Base-by-base conservation (phyloP, 164 flowering plant genomes). In the Sextonia rubra region DNA sequence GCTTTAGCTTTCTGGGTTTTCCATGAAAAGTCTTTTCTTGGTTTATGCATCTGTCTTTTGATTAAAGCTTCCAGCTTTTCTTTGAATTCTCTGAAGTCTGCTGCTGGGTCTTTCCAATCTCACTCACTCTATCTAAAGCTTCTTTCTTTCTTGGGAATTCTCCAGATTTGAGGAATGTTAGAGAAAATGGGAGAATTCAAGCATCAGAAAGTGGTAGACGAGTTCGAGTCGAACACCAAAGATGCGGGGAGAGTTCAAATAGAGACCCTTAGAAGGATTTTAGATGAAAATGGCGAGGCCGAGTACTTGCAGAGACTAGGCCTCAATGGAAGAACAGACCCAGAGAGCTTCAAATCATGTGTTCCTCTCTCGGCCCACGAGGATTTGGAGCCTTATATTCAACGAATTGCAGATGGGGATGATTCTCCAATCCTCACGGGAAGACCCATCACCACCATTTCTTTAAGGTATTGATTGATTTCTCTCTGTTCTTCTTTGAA, bases 301-400 rank as follows among this genome's bases (percentile, higher is more conserved):
- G 91, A 90, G 82, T 94, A 94, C 72, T 75, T 94, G 76, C 83
- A 71, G 80, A 78, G 80, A 44, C 72, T 74, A 25, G 97, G 97
- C 14, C 89, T 95, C 9, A 62, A 82, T 77, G 99, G 97, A 69
- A 88, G 87, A 75, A 94, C 97, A 2, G 97, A 92, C 62, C 83
- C 84, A 0, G 86, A 84, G 71, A 87, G 87, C 77, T 94, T 80
- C 79, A 90, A 84, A 87, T 70, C 83, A 12, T 81, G 82, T 77
- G 85, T 94, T 68, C 99, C 99, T 0, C 71, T 94, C 70, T 90
- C 77, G 25, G 78, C 83, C 67, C 93, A 94, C 73, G 47, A 66
- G 29, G 99, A 94, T 74, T 77, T 92, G 80, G 94, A 90, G 27
- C 86, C 87, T 56, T 90, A 85, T 67, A 91, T 94, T 75, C 85